phyloP scores from a whole-genome alignment of 108 stramenopile genomes.

The Pseudonitzschia multistriata region DNA sequence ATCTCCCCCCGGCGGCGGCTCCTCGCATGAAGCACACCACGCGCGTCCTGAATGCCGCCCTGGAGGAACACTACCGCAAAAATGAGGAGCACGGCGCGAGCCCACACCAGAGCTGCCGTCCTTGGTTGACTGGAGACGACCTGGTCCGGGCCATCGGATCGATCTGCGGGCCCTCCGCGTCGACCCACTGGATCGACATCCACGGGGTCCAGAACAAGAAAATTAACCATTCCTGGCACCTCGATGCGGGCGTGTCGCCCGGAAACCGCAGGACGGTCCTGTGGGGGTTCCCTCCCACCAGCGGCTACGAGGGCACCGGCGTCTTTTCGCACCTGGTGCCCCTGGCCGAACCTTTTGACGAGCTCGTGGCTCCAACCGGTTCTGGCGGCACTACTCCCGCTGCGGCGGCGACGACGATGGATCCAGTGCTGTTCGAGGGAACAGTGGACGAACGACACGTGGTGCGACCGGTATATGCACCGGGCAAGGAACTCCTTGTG shows the following conservation, averaged over 20 bases:
- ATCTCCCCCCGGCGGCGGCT: not conserved
- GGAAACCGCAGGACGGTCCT: slow-evolving; percentile 56
- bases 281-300: slow-evolving; percentile 70
- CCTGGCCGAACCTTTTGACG: slow-evolving; percentile 35
- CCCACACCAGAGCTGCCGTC: slow-evolving; percentile 28
- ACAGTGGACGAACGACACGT: slow-evolving; percentile 54
- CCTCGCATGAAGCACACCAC: slow-evolving; percentile 51
- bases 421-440: slow-evolving; percentile 61
- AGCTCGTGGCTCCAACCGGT: not conserved
- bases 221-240: slow-evolving; percentile 74
- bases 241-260: slow-evolving; percentile 56
- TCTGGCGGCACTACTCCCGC: not conserved
- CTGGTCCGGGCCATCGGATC: slow-evolving; percentile 57
- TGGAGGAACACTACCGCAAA: slow-evolving; percentile 30
- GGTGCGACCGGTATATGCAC: slow-evolving; percentile 54
- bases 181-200: slow-evolving; percentile 83
- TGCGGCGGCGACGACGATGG: slow-evolving; percentile 46
- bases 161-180: slow-evolving; percentile 58
- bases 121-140: slow-evolving; percentile 55
- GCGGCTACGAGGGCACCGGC: slow-evolving; percentile 58
- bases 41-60: slow-evolving; percentile 33
- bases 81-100: not conserved
- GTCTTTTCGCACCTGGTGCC: slow-evolving; percentile 71
- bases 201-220: slow-evolving; percentile 54
- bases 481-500: slow-evolving; percentile 60